Base-by-base conservation (phyloP, 495 filamentous ascomycete species). In the Eremomyces bilateralis region DNA sequence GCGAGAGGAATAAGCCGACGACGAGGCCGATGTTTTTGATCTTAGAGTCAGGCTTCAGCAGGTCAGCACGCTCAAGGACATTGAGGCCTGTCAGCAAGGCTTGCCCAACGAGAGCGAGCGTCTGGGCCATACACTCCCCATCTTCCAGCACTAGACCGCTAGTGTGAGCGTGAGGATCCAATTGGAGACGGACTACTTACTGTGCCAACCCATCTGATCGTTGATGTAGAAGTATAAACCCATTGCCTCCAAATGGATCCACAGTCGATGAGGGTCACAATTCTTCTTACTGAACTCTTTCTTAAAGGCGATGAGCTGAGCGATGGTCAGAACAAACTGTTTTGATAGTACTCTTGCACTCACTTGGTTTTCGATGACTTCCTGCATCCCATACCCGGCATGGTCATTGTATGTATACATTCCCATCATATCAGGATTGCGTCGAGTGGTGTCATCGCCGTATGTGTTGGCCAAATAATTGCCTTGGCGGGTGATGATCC, bases 361-460 rank as follows among this genome's bases (percentile, higher is more conserved):
- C 45, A 52, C 45, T 10, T 46, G 24, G 38, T 64, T 64, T 34
- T 57, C 49, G 10, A 60, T 37, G 4, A 56, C 35, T 38, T 65
- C 60, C 24, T 48, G 19, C 2, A 53, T 36, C 4, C 58, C 62
- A 29, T 53, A 59, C 0, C 51, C 53, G 20, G 35, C 38, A 19
- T 35, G 51, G 29, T 64, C 54, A 31, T 57, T 59, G 38, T 50
- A 58, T 29, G 51, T 51, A 33, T 59, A 48, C 54, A 63, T 57
- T 20, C 36, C 42, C 22, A 57, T 54, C 12, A 16, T n/a, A 20
- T 62, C 58, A 5, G 51, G 60, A 36, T 54, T 34, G 10, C 59
- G 51, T 33, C 56, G 44, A 12, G 44, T 20, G 6, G 4, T 20
- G n/a, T 34, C 15, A 10, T 4, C 3, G 11, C 12, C 2, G 6